Evolutionary conservation across 2,329 filamentous ascomycete species (phyloP), one percentile per base, ranked within the genome.

Genomic region (Aspergillus candidus): DNA sequence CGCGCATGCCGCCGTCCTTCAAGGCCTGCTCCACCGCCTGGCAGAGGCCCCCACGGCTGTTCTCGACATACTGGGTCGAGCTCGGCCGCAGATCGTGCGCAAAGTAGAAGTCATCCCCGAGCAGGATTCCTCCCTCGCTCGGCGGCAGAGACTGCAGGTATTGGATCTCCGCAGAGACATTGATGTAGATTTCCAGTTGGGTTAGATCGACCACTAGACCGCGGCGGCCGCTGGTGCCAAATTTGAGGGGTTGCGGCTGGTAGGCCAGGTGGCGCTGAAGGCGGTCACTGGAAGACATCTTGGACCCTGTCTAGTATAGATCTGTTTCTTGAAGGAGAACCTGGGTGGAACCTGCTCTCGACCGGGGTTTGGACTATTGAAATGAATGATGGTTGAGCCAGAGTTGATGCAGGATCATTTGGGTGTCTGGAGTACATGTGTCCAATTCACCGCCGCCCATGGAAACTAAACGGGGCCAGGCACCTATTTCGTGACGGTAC

Each of bases 221-320:
- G 32, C 60, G 59, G 27, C 61, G 61, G 49, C 61, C 61, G 39
- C 61, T 65, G 36, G 61, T 65, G 44, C 61, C 61, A 33, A 65
- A 65, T 52, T 62, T 61, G 31, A 65, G 55, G 39, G 48, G 39
- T 32, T 59, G 54, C 4, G 58, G 59, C 46, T 51, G 40, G 34
- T 63, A 63, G 38, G 48, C 47, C n/a, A 57, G 53, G 18, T 47
- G 40, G 13, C 11, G 8, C 15, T 35, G 40, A 27, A 49, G 47
- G 27, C 43, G 3, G 6, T 46, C 44, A 13, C 36, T 31, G 29
- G 12, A 17, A 10, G 22, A 2, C 22, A 27, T 27, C 10, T 27
- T 27, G 22, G 22, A 7, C 22, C 22, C 6, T 10, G 22, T 27
- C 22, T 27, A 10, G 6, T 27, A 7, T 7, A 15, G 22, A 10